Percentiles rank a stretch among this genome's conserved stretches.
phyloP scores from a whole-genome alignment of 257 asterid genomes.

The Forsythia viridissima region DNA sequence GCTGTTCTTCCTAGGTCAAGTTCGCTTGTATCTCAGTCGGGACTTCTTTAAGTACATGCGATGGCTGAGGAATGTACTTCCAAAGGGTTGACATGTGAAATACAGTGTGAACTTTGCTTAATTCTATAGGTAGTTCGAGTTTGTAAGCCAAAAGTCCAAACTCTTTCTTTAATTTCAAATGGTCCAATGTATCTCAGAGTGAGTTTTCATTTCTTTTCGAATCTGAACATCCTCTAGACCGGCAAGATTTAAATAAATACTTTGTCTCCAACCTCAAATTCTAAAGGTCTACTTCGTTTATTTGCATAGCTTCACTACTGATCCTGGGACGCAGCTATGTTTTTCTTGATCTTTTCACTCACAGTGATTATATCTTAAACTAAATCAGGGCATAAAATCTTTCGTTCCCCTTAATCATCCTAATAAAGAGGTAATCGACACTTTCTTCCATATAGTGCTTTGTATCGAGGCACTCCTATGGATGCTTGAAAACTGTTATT shows the following conservation, averaged over 20 bases:
- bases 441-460: no score
- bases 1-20: not conserved
- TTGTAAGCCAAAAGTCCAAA: not conserved
- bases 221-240: not conserved
- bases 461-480: no score
- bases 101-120: not conserved
- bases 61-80: not conserved
- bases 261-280: not conserved
- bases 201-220: not conserved
- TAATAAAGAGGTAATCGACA: no score
- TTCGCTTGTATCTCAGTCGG: not conserved
- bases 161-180: not conserved
- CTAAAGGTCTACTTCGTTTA: not conserved
- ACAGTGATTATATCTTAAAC: no score
- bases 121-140: not conserved
- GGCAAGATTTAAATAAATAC: not conserved
- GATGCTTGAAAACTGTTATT: no score
- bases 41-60: not conserved
- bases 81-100: not conserved
- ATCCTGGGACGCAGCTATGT: not conserved
- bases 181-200: not conserved
- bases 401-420: no score
- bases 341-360: no score
- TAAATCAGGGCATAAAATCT: no score
- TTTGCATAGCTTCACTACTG: not conserved